phyloP scores from a whole-genome alignment of 805 yeast genomes.

The Limtongia smithiae region DNA sequence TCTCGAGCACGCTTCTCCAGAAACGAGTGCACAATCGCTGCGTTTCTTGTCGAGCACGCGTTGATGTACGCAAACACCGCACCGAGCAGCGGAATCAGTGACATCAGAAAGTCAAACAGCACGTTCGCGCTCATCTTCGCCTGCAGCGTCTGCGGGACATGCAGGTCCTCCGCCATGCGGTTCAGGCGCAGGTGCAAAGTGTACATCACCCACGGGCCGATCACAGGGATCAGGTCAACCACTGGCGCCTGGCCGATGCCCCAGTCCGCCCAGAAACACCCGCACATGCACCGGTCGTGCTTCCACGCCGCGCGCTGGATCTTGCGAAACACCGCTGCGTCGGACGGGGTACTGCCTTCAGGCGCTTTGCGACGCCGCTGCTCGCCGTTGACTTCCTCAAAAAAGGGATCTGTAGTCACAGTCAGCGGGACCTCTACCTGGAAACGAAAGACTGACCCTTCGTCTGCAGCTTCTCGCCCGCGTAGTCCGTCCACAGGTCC shows the following conservation, averaged over 20 bases:
- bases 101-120: constrained; percentile 64
- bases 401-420: constrained; percentile 52
- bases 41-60: constrained; percentile 85
- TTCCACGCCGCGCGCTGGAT: constrained; percentile 80
- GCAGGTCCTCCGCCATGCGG: constrained; percentile 54
- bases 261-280: constrained; percentile 53
- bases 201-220: constrained; percentile 85
- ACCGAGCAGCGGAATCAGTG: constrained; percentile 80
- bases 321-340: constrained; percentile 64
- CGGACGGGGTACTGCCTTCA: constrained; percentile 52
- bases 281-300: constrained; percentile 79
- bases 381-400: constrained; percentile 48
- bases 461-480: constrained; percentile 60
- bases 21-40: constrained; percentile 67
- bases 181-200: constrained; percentile 69
- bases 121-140: constrained; percentile 77
- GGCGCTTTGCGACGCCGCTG: constrained; percentile 60
- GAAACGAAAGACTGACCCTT: constrained; percentile 43
- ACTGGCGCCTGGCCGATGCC: constrained; percentile 33
- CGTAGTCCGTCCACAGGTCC: constrained; percentile 62
- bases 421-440: too few species aligned
- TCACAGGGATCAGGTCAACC: constrained; percentile 59
- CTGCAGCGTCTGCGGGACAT: constrained; percentile 55
- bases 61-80: constrained; percentile 73
- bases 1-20: constrained; percentile 32